Evolutionary conservation across 2,329 filamentous ascomycete genomes (phyloP), one percentile per base, ranked within the genome.

Genomic region (Niveomyces coronatus): DNA sequence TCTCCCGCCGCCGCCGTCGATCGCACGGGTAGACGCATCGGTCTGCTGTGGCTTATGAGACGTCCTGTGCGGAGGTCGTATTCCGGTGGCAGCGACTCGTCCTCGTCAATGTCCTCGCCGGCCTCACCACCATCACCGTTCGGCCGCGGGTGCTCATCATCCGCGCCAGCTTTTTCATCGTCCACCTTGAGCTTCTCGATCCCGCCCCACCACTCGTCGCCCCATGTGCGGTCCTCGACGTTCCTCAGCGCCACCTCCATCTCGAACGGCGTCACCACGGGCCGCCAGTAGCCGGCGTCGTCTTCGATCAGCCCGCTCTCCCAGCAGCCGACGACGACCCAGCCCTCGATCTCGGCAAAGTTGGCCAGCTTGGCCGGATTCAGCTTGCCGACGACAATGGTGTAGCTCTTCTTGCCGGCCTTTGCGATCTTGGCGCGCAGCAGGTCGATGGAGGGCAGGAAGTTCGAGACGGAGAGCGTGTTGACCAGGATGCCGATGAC

Each of bases 321-420:
- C 91, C 91, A 98, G 61, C 91, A 98, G 3, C 91, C 89, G 9
- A 98, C 85, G 0, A 96, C 87, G 0, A 96, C 87, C 91, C 91
- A 98, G 13, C 87, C 89, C 30, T 87, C 89, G 5, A 98, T 76
- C 58, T 98, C 91, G 41, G 82, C 77, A 62, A 98, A 98, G 60
- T 98, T 98, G 34, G 91, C 91, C 16, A 98, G 71, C 58, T 98
- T 98, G 26, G 88, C 89, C 0, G 88, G 81, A 53, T 96, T 98
- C 18, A 98, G 70, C 58, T 96, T 96, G 42, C 91, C 91, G 0
- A 98, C 91, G 2, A 98, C 91, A 33, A 98, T 85, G 2, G 89
- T 85, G 58, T 98, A 98, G 56, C 77, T 83, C 64, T 96, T 98
- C 65, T 96, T 96, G 9, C 87, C 88, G 0, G 85, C 84, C 0